Percentiles rank a stretch among this genome's conserved stretches.
Evolutionary conservation across 352 stramenopile species (phyloP).

Genomic region (Phytophthora tentaculata): DNA sequence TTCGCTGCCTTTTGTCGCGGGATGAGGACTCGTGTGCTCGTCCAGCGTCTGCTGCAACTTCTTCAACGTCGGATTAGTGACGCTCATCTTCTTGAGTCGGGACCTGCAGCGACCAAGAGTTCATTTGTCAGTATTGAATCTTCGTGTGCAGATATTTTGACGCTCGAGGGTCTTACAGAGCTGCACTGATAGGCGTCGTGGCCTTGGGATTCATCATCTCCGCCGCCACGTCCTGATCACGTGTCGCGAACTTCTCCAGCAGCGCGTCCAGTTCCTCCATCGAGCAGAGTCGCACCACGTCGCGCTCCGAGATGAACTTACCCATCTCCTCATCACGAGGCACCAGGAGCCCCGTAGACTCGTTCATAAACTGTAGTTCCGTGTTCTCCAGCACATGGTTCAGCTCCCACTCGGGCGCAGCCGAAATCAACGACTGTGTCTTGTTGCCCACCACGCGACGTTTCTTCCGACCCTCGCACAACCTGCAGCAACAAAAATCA

Average conservation of each 20-base stretch:
- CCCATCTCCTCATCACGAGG: conserved; percentile 59
- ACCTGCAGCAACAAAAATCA: conserved; percentile 35
- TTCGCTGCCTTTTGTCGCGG: conserved; percentile 36
- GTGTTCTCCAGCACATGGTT: conserved; percentile 39
- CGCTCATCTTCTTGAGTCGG: conserved; percentile 72
- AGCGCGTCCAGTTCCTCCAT: conserved; percentile 62
- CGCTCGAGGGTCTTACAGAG: conserved; percentile 46
- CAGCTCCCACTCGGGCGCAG: conserved; percentile 61
- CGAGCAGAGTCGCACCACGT: conserved; percentile 78
- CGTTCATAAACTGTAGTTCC: conserved; percentile 76
- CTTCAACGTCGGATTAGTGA: conserved; percentile 68
- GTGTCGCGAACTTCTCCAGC: conserved; percentile 70
- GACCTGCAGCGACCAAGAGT: conserved; percentile 35
- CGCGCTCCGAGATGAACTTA: conserved; percentile 66
- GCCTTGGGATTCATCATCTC: conserved; percentile 71
- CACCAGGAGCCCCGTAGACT: conserved; percentile 75
- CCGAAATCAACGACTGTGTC: conserved; percentile 48
- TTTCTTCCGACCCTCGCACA: conserved; percentile 79
- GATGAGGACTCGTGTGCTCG: conserved; percentile 51
- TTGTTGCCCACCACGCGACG: conserved; percentile 56
- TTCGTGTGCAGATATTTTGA: background rate
- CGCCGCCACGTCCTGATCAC: conserved; percentile 60
- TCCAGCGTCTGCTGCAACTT: conserved; percentile 81
- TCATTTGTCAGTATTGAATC: background rate
- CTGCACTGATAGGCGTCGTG: conserved; percentile 57